Evolutionary conservation across 345 rosid species (phyloP), one percentile per base, ranked within the genome.

Genomic region (Arabidopsis thaliana): DNA sequence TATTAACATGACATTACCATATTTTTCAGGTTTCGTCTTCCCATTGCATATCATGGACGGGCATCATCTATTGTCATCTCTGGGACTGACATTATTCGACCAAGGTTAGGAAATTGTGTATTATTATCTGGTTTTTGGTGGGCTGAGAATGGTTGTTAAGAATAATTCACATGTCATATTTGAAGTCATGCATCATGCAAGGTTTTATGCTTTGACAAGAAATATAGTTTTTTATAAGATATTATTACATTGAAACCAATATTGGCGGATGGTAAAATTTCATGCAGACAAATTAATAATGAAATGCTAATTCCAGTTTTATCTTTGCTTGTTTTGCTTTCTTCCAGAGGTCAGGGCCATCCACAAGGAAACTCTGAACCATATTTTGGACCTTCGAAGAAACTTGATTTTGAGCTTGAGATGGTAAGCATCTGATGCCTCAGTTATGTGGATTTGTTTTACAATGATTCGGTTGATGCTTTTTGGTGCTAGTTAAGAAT

Each of bases 341-440:
- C 45, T 74, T 62, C 46, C 78, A 95, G 99, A 82, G 98, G 98
- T 65, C 98, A 94, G 77, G 95, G 85, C 33, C 72, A 81, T 78
- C 98, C 98, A 22, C 79, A 85, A 64, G 93, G 87, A 62, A 70
- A 82, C 75, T 84, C 93, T 79, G 81, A 82, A 22, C 96, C 96
- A 51, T 83, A 81, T 73, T 94, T 91, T 84, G 98, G 98, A 66
- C 96, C 97, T 72, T 85, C 98, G 13, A 62, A 60, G 84, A 94
- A 94, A 86, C 83, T 94, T 50, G 99, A 95, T 80, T 95, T 95
- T 74, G 99, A 95, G 86, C 91, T 95, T 38, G 99, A 95, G 85
- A 95, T 95, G 99, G 98, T 95, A 68, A 78, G 82, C 70, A 71
- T 81, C 73, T 8, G 11, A 51, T 52, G 50, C 49, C 42, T 65